A percentile compares a stretch with the other conserved stretches of the same genome.
These are phyloP conservation scores for Cucumis hystrix DNA, from an alignment of 306 rosid genomes.

Conservation along the genomic window DNA sequence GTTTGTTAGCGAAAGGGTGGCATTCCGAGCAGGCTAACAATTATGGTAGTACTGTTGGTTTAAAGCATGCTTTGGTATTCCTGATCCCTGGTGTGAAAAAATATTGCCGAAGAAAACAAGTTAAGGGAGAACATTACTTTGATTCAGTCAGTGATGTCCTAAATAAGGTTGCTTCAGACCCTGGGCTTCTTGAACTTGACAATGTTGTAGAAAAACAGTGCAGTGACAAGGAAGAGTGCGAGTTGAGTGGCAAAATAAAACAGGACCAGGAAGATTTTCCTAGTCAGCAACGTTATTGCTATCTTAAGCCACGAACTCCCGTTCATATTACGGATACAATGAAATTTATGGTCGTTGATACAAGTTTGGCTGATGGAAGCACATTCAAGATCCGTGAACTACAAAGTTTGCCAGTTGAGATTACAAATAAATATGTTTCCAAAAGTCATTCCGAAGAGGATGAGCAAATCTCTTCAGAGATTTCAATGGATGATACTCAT, in stretches of 20 bases:
- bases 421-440: conserved; percentile 16
- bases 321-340: conserved; percentile 22
- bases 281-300: conserved; percentile 53
- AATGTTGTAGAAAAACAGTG: conserved; percentile 34
- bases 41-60: conserved; percentile 29
- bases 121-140: conserved; percentile 65
- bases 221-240: conserved; percentile 23
- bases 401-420: conserved; percentile 49
- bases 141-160: conserved; percentile 76
- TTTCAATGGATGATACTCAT: conserved; percentile 22
- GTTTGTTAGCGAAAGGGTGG: conserved; percentile 93
- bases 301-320: conserved; percentile 74
- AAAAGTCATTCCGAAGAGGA: conserved; percentile 30
- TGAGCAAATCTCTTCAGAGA: background rate
- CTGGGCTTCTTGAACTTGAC: conserved; percentile 68
- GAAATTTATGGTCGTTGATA: conserved; percentile 83
- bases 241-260: background rate
- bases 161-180: conserved; percentile 67
- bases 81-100: conserved; percentile 76
- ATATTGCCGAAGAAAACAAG: conserved; percentile 55
- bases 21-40: conserved; percentile 79
- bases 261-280: conserved; percentile 25
- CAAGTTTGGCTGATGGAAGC: conserved; percentile 45
- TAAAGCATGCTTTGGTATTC: conserved; percentile 58
- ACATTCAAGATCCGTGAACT: conserved; percentile 40